Base-by-base conservation (phyloP, 179 eudicot species). In the Spinacia oleracea region DNA sequence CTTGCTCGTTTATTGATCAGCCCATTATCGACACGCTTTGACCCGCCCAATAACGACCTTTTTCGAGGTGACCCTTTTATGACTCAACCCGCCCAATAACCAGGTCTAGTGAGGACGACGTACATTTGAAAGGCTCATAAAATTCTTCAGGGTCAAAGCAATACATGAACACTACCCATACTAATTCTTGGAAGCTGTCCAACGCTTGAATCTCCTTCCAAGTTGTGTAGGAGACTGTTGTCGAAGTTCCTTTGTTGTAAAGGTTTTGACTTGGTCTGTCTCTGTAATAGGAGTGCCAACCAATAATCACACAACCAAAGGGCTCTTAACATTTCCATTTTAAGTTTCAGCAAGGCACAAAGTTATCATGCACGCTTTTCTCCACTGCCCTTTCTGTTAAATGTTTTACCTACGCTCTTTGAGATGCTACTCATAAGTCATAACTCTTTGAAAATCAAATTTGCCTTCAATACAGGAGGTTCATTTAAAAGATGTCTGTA, bases 301-400 rank as follows among this genome's bases (percentile, higher is more conserved):
- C 60, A 55, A 55, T 55, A 55, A 20, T 55, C 60, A n/a, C 60
- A n/a, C 60, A 55, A 27, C 60, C 60, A 55, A 55, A 55, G 60
- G 25, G 25, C 25, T 27, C 60, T 55, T 55, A 55, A 21, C 25
- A 55, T 55, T 55, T 20, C 60, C 32, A 12, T 27, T 25, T 27
- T 23, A 62, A 15, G 66, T n/a, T 27, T 60, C 66, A 60, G 9
- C 23, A 25, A 62, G 31, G 18, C 34, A 62, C 60, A 29, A 23
- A 62, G 1, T 9, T 2, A 10, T 14, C 14, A 62, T 25, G 6
- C 14, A 25, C 27, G 15, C 27, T 29, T 25, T 60, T 27, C 34
- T 62, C 34, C 34, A 62, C 5, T 62, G 32, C 18, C 66, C 5
- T 7, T 62, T 4, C 9, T 0, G 8, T 62, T 25, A 9, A 55